A percentile compares a stretch with the other conserved stretches of the same genome.
These are phyloP conservation scores for Grosmannia clavigera DNA, from an alignment of 2,329 filamentous ascomycete genomes.

Conservation along the genomic window DNA sequence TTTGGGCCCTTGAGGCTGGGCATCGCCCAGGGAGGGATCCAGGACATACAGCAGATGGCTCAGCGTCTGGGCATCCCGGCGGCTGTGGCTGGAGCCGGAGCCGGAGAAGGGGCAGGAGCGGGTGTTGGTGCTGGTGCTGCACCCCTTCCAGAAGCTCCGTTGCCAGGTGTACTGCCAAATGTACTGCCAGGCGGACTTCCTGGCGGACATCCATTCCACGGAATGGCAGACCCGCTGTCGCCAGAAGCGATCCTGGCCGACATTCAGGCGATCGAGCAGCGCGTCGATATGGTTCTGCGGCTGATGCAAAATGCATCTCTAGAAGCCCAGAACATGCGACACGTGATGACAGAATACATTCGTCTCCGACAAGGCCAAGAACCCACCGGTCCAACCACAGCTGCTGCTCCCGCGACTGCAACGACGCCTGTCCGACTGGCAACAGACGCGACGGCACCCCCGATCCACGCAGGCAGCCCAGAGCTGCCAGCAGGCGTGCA, in stretches of 20 bases:
- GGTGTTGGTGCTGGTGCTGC: background rate
- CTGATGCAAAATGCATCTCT: constrained; percentile 48
- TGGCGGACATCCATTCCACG: background rate
- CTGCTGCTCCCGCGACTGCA: background rate
- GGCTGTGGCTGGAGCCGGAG: constrained; percentile 16
- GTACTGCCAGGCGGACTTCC: no score
- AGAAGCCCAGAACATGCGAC: constrained; percentile 55
- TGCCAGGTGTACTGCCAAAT: no score
- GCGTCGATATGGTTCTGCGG: constrained; percentile 53
- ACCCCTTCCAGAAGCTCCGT: background rate
- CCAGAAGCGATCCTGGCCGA: constrained; percentile 40
- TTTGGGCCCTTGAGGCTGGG: constrained; percentile 64
- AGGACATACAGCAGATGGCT: constrained; percentile 54
- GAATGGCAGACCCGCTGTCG: background rate
- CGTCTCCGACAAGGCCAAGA: constrained; percentile 44
- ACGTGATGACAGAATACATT: constrained; percentile 54
- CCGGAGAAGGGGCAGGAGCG: background rate
- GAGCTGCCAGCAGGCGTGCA: constrained; percentile 52
- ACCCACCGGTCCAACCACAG: background rate
- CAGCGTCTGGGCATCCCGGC: constrained; percentile 44
- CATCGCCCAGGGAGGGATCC: constrained; percentile 56
- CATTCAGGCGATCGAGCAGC: constrained; percentile 53
- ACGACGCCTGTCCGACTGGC: constrained; percentile 27
- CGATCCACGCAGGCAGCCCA: constrained; percentile 47
- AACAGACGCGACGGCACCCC: constrained; percentile 28